These are phyloP conservation scores for Ophiostoma quercus DNA, from an alignment of 2,329 filamentous ascomycete genomes.

Conservation along the genomic window DNA sequence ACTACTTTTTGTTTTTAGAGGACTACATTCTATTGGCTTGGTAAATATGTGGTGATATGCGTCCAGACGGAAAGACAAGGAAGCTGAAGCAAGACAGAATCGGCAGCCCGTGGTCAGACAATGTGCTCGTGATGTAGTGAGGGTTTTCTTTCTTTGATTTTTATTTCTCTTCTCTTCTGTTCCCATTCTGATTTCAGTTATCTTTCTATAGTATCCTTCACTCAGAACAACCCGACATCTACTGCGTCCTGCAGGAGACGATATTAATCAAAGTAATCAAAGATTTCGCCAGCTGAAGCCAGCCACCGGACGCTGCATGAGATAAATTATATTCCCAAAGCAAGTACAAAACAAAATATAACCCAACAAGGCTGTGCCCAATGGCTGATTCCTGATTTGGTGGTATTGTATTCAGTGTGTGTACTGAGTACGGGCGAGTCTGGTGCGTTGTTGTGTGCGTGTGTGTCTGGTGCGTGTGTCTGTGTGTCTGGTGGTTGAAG, in stretches of 20 bases:
- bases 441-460: background rate
- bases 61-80: background rate
- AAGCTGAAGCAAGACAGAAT: background rate
- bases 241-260: background rate
- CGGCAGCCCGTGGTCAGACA: background rate
- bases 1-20: background rate
- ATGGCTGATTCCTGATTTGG: background rate
- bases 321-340: background rate
- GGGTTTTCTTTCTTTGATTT: background rate
- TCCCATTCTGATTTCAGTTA: too few relatives aligned
- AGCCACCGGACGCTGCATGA: background rate
- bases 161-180: background rate
- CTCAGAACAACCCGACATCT: too few relatives aligned
- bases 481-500: background rate
- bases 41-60: background rate
- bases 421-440: background rate
- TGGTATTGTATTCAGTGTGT: background rate
- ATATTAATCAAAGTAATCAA: background rate
- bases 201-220: too few relatives aligned
- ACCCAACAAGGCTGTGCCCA: conserved; percentile 8
- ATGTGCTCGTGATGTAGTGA: background rate
- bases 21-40: background rate
- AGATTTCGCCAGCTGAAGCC: background rate
- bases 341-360: background rate
- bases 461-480: background rate